Evolutionary conservation across 805 yeast genomes (phyloP).

Genomic region (Kockiozyma suomiensis): DNA sequence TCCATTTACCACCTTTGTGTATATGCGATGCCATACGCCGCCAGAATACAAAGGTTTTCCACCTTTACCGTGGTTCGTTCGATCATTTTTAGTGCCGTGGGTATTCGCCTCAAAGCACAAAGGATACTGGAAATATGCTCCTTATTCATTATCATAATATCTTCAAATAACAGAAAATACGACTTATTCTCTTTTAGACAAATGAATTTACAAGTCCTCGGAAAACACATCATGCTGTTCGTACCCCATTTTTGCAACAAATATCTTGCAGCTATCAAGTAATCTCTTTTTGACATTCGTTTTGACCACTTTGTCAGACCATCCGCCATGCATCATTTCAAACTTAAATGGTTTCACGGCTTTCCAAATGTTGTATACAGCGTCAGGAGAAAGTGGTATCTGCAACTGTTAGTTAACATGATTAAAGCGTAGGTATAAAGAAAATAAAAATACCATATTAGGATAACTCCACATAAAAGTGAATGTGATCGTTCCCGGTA

Average conservation of each 20-base stretch:
- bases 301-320: slow-evolving; percentile 28
- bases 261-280: slow-evolving; percentile 29
- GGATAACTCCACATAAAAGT: slow-evolving; percentile 36
- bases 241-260: slow-evolving; percentile 30
- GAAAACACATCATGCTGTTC: slow-evolving; percentile 18
- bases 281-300: slow-evolving; percentile 20
- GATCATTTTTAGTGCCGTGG: slow-evolving; percentile 15
- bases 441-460: slow-evolving; percentile 25
- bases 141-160: slow-evolving; percentile 3
- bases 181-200: too few relatives aligned
- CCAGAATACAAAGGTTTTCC: slow-evolving; percentile 17
- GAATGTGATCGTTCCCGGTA: slow-evolving; percentile 29
- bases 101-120: slow-evolving; percentile 10
- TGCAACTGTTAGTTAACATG: not conserved
- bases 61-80: slow-evolving; percentile 18
- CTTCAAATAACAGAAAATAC: too few relatives aligned
- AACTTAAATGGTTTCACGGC: slow-evolving; percentile 27
- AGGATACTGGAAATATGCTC: slow-evolving; percentile 24
- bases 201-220: not conserved
- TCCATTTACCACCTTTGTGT: slow-evolving; percentile 6
- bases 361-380: slow-evolving; percentile 28
- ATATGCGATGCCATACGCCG: slow-evolving; percentile 18
- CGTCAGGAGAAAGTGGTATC: slow-evolving; percentile 34
- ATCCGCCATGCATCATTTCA: slow-evolving; percentile 24
- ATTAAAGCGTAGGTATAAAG: not conserved